Percentiles rank a stretch among this genome's conserved stretches.
Conservation (phyloP, 1,139 yeast species). For the Candida smagusa region DNA sequence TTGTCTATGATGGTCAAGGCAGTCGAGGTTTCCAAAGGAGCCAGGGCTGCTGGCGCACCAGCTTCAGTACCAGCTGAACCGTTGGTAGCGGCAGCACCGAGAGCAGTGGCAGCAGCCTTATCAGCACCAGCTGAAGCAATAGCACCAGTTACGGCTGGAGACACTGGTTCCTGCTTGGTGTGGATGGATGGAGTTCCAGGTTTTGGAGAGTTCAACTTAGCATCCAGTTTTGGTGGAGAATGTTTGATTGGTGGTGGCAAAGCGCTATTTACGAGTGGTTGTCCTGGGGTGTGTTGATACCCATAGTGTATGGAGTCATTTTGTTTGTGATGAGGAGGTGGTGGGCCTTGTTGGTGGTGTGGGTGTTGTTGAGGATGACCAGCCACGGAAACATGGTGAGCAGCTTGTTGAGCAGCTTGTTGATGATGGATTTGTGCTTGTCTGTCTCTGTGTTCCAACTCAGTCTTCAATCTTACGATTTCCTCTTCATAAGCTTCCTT, state of each 20-base stretch:
- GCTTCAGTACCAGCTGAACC: slow-evolving; percentile 12
- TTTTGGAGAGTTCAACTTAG: slow-evolving; percentile 9
- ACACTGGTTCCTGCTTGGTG: slow-evolving; percentile 3
- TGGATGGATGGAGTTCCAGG: slow-evolving; percentile 7
- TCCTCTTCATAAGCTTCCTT: slow-evolving; percentile 96
- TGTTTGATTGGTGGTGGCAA: slow-evolving; percentile 15
- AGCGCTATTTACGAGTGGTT: slow-evolving; percentile 14
- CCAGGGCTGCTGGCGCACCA: slow-evolving; percentile 11
- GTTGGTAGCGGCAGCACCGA: slow-evolving; percentile 8
- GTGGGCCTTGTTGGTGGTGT: slow-evolving; percentile 9
- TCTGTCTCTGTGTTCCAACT: slow-evolving; percentile 71
- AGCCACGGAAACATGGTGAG: slow-evolving; percentile 29
- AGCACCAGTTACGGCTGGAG: slow-evolving; percentile 6
- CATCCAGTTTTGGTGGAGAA: slow-evolving; percentile 12
- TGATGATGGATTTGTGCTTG: slow-evolving; percentile 44
- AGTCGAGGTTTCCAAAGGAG: slow-evolving; percentile 29
- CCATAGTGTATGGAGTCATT: slow-evolving; percentile 14
- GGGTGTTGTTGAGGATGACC: slow-evolving; percentile 15
- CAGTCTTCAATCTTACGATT: slow-evolving; percentile 78
- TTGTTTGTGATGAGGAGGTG: slow-evolving; percentile 10
- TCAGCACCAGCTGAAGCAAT: slow-evolving; percentile 9
- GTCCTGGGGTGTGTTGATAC: slow-evolving; percentile 20
- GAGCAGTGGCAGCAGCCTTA: slow-evolving; percentile 12
- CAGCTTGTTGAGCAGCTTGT: slow-evolving; percentile 14
- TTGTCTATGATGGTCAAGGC: slow-evolving; percentile 40